Conservation (phyloP, 1,284 basidiomycete species). For the Cryptococcus deneoformans region DNA sequence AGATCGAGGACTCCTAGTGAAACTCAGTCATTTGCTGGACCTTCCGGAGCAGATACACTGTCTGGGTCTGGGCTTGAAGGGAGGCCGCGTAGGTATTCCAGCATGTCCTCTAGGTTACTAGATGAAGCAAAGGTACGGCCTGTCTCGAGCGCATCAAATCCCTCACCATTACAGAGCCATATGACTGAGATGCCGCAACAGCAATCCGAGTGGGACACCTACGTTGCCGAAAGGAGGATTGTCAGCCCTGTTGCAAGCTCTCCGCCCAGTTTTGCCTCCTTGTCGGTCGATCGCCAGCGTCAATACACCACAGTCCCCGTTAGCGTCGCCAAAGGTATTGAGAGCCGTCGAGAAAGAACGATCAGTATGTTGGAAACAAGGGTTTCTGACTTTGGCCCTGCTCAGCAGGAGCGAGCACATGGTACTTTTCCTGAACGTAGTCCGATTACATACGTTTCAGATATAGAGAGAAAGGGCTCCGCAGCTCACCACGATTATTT, state of each 20-base stretch:
- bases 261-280: not conserved
- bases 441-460: not conserved
- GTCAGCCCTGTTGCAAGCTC: not conserved
- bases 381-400: slow-evolving; percentile 22
- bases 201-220: slow-evolving; percentile 40
- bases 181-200: not conserved
- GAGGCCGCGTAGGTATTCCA: slow-evolving; percentile 8
- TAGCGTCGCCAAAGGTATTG: not conserved
- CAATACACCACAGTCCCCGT: slow-evolving; percentile 11
- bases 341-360: slow-evolving; percentile 25
- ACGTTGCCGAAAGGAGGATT: slow-evolving; percentile 22
- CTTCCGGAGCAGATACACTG: not conserved
- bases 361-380: slow-evolving; percentile 34
- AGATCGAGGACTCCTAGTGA: slow-evolving; percentile 21
- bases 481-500: slow-evolving; percentile 11
- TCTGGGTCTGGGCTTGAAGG: not conserved
- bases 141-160: not conserved
- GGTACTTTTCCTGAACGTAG: no score
- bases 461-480: not conserved
- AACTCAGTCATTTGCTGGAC: not conserved
- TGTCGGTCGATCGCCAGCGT: not conserved
- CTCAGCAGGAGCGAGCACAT: no score
- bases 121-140: slow-evolving; percentile 3
- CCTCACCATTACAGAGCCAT: not conserved
- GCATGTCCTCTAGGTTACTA: slow-evolving; percentile 7